phyloP scores from a whole-genome alignment of 768 basidiomycete species.

The Termitomyces sp. region DNA sequence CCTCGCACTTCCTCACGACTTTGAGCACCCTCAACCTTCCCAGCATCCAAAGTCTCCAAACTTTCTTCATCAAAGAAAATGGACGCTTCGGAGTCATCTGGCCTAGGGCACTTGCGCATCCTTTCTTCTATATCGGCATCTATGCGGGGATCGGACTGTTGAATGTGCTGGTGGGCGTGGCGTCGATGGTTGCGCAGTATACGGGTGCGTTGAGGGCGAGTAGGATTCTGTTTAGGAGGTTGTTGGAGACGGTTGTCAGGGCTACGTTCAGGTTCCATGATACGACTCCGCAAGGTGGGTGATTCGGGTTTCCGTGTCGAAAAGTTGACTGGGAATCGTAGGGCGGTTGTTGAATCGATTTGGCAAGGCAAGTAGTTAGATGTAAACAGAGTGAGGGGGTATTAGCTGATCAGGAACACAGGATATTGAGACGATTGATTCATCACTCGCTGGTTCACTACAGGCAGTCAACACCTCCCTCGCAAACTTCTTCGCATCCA shows the following conservation, averaged over 20 bases:
- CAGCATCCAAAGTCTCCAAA: neutral
- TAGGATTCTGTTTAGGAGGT: conserved; percentile 38
- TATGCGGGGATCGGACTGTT: conserved; percentile 57
- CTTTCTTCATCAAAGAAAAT: conserved; percentile 13
- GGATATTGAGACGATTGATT: conserved; percentile 87
- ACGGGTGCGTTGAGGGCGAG: conserved; percentile 53
- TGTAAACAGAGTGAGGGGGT: neutral
- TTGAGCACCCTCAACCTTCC: conserved; percentile 15
- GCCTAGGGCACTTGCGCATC: conserved; percentile 52
- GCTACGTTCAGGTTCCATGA: conserved; percentile 87
- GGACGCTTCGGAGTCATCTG: conserved; percentile 25
- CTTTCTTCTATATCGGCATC: conserved; percentile 66
- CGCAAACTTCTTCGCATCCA: conserved; percentile 71
- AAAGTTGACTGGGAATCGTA: conserved; percentile 14
- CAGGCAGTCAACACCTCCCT: conserved; percentile 75
- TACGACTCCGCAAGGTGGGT: conserved; percentile 68
- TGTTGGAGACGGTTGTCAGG: conserved; percentile 65
- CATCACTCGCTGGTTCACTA: conserved; percentile 58
- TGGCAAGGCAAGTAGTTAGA: conserved; percentile 41
- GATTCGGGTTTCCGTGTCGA: neutral
- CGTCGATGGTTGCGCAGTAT: conserved; percentile 48
- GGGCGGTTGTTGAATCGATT: conserved; percentile 87
- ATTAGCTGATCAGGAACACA: conserved; percentile 14
- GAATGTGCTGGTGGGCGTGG: conserved; percentile 40
- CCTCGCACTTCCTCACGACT: conserved; percentile 19